phyloP scores from a whole-genome alignment of 176 grass and related monocot species.

The Saccharum spontaneum region DNA sequence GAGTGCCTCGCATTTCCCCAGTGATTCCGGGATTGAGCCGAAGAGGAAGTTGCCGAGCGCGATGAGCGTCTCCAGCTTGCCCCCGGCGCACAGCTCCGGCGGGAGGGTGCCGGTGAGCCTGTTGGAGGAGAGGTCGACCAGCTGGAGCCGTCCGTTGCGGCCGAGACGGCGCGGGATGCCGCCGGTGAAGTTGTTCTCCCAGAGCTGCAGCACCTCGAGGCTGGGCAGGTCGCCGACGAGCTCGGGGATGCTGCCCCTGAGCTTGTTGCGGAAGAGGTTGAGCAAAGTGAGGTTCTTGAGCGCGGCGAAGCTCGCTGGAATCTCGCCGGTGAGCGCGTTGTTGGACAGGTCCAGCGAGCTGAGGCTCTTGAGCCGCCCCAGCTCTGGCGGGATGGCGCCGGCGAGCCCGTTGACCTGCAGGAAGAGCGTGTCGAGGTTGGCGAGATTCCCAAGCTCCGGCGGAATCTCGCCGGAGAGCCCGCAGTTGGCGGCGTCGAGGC shows the following conservation, averaged over 20 bases:
- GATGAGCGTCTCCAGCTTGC: conserved; percentile 78
- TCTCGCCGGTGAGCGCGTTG: conserved; percentile 77
- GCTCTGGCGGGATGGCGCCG: conserved; percentile 58
- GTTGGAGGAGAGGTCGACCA: conserved; percentile 93
- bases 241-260: conserved; percentile 66
- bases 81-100: conserved; percentile 67
- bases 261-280: conserved; percentile 93
- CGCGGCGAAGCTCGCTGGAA: conserved; percentile 50
- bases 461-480: conserved; percentile 77
- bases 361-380: conserved; percentile 57
- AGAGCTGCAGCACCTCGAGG: conserved; percentile 91
- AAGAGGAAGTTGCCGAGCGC: conserved; percentile 90
- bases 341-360: conserved; percentile 90
- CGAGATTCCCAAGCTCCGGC: conserved; percentile 58
- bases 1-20: conserved; percentile 72
- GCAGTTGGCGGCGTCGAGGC: conserved; percentile 86
- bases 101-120: conserved; percentile 81
- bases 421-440: conserved; percentile 82
- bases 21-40: conserved; percentile 68
- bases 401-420: conserved; percentile 82
- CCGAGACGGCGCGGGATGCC: conserved; percentile 68
- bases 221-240: conserved; percentile 76
- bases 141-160: conserved; percentile 64
- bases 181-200: conserved; percentile 99
- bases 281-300: conserved; percentile 88